Conservation (phyloP, 2,329 filamentous ascomycete genomes). For the Colletotrichum caudatum region DNA sequence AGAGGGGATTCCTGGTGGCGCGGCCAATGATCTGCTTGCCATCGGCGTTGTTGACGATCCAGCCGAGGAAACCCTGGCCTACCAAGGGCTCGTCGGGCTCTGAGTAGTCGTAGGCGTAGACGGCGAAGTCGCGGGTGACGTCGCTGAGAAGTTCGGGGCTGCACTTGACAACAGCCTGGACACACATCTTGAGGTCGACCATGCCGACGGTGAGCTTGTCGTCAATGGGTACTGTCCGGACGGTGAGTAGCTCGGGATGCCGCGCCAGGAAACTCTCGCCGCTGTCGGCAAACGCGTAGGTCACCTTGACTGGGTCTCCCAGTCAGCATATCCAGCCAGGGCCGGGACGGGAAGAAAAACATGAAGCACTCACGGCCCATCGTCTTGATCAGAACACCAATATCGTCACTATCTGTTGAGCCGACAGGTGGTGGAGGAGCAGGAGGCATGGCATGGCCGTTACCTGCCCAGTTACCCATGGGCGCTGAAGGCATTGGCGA, state of each 20-base stretch:
- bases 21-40: slow-evolving; percentile 84
- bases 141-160: slow-evolving; percentile 88
- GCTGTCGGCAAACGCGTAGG: slow-evolving; percentile 94
- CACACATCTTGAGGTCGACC: slow-evolving; percentile 86
- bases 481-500: slow-evolving; percentile 53
- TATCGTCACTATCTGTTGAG: slow-evolving; percentile 53
- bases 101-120: slow-evolving; percentile 97
- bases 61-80: slow-evolving; percentile 94
- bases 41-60: slow-evolving; percentile 65
- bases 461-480: slow-evolving; percentile 50
- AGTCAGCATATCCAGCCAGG: slow-evolving; percentile 23
- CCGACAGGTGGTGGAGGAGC: slow-evolving; percentile 35
- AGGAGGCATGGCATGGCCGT: slow-evolving; percentile 43
- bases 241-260: slow-evolving; percentile 81
- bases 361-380: slow-evolving; percentile 73
- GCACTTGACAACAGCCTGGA: slow-evolving; percentile 80
- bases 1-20: slow-evolving; percentile 87
- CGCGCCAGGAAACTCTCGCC: slow-evolving; percentile 90
- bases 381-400: slow-evolving; percentile 68
- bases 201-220: slow-evolving; percentile 86
- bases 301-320: slow-evolving; percentile 81
- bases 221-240: slow-evolving; percentile 85
- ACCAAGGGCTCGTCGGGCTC: slow-evolving; percentile 94
- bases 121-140: slow-evolving; percentile 86
- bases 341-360: slow-evolving; percentile 8